Evolutionary conservation across 306 rosid genomes (phyloP), one percentile per base, ranked within the genome.

Genomic region (Biancaea sappan): DNA sequence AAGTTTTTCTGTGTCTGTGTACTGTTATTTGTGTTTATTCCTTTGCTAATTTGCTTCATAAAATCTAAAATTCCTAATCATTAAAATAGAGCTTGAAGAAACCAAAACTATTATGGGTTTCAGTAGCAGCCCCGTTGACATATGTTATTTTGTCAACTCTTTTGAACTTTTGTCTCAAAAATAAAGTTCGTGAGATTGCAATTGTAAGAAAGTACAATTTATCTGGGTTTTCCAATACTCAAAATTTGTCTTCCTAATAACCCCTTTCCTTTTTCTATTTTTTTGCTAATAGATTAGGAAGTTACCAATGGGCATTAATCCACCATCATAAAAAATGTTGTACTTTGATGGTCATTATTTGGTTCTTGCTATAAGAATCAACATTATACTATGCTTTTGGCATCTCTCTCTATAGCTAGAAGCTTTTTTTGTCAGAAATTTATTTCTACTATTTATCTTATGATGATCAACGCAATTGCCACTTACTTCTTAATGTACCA

Each of bases 61-160:
- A 34, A 26, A 32, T 63, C 65, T 81, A 21, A 71, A 48, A 4
- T 24, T 79, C 18, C 29, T 28, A 72, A 66, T 34, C 34, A 53
- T 53, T 72, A 80, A 62, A 63, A 79, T 92, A 94, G 97, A 88
- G 97, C 84, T 72, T 81, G 82, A 90, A 65, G 90, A 91, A 86
- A 63, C 96, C 97, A 48, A 89, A 87, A 69, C 85, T 91, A 22
- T 94, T 94, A 62, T 91, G 97, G 97, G 77, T 91, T 76, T 90
- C 97, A 54, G 96, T 96, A 22, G 97, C 98, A 24, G 97, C 98
- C 29, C 98, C 98, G 2, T 81, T 94, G 66, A 87, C 97, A 69
- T 94, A 97, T 40, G 97, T 94, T 56, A 71, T 94, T 80, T 47
- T 94, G 64, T 94, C 98, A 52, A 94, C 98, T 51, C 28, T 94